Conservation (phyloP, 768 basidiomycete species). For the Leccinum rimulosum region DNA sequence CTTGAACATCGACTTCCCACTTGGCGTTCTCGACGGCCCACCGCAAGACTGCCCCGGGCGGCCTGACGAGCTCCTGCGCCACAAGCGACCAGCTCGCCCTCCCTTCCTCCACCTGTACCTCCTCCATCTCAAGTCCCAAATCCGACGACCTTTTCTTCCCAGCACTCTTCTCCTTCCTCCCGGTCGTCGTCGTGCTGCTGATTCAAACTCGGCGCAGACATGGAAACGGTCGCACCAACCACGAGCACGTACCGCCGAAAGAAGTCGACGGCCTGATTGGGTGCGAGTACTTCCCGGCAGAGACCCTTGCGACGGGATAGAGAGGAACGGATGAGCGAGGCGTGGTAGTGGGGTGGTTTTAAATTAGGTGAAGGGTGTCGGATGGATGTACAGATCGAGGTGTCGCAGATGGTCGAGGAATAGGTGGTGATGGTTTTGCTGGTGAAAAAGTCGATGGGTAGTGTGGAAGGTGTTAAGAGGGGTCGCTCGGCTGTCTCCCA, state of each 20-base stretch:
- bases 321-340: constrained; percentile 26
- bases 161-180: not conserved
- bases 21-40: not conserved
- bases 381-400: constrained; percentile 12
- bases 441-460: not conserved
- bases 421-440: not conserved
- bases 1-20: too few species aligned
- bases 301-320: constrained; percentile 25
- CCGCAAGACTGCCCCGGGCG: constrained; percentile 10
- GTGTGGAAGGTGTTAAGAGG: not conserved
- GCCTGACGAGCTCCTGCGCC: constrained; percentile 23
- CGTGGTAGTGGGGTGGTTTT: constrained; percentile 29
- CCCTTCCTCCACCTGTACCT: constrained; percentile 24
- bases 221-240: not conserved
- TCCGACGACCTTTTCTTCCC: not conserved
- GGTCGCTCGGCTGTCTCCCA: too few species aligned
- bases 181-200: not conserved
- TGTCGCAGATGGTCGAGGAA: constrained; percentile 2
- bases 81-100: constrained; percentile 17
- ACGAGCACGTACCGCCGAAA: constrained; percentile 21
- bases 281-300: constrained; percentile 21
- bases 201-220: not conserved
- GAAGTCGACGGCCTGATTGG: constrained; percentile 23
- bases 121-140: constrained; percentile 17
- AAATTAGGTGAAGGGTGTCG: constrained; percentile 1